Evolutionary conservation across 495 filamentous ascomycete species (phyloP).

Genomic region (Penicillium cataractarum): DNA sequence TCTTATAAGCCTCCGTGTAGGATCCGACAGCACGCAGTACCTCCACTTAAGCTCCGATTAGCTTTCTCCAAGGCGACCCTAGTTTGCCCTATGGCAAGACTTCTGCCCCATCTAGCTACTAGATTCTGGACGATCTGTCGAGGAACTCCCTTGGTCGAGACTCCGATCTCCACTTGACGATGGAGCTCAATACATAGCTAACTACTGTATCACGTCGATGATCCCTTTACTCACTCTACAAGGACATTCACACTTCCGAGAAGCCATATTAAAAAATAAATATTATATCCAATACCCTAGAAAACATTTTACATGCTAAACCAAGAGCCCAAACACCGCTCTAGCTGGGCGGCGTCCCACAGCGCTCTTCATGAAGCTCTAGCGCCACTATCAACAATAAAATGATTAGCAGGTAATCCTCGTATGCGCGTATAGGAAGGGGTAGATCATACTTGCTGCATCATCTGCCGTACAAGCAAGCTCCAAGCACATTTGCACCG

Average conservation of each 20-base stretch:
- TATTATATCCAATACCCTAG: background rate
- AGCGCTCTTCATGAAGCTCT: conserved; percentile 23
- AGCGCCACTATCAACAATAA: conserved; percentile 11
- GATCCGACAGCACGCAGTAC: too few relatives aligned
- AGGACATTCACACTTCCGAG: background rate
- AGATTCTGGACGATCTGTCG: background rate
- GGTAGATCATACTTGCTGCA: conserved; percentile 14
- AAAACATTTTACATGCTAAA: background rate
- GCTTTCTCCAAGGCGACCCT: background rate
- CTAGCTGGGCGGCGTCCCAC: conserved; percentile 9
- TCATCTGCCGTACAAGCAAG: conserved; percentile 22
- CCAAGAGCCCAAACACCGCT: background rate
- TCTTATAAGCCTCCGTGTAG: background rate
- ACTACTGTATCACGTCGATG: background rate
- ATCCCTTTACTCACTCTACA: background rate
- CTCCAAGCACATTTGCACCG: conserved; percentile 20
- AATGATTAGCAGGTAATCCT: background rate
- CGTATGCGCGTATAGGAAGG: background rate
- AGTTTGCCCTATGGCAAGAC: background rate
- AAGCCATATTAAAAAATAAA: background rate
- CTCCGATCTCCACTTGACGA: background rate
- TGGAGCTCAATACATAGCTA: background rate
- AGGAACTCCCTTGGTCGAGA: background rate
- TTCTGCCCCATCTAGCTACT: background rate
- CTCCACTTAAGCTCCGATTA: background rate